A percentile compares a stretch with the other conserved stretches of the same genome.
Evolutionary conservation across 495 filamentous ascomycete species (phyloP).

Genomic region (Chaetomidium leptoderma): DNA sequence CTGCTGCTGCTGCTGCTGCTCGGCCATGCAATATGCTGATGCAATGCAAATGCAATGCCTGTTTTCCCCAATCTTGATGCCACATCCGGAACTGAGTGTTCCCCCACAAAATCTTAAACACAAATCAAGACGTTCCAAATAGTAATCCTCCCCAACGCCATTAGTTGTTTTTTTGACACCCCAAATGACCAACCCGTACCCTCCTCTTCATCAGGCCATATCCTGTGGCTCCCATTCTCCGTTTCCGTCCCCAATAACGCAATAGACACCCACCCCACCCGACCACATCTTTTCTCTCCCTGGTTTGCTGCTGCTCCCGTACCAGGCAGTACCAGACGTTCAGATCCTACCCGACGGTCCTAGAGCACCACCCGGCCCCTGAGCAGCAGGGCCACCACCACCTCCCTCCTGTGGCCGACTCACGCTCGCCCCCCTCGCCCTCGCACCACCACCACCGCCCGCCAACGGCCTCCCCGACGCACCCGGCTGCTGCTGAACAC

Average conservation of each 20-base stretch:
- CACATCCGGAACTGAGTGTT: neutral
- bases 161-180: neutral
- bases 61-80: neutral
- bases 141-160: conserved; percentile 6
- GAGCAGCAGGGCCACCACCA: neutral
- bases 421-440: conserved; percentile 29
- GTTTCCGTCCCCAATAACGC: neutral
- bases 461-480: neutral
- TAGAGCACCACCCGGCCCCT: conserved; percentile 6
- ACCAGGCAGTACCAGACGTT: no score
- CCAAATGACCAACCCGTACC: neutral
- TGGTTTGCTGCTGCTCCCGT: no score
- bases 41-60: neutral
- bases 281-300: neutral
- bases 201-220: neutral
- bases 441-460: no score
- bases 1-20: neutral
- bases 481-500: conserved; percentile 6
- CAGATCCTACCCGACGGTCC: conserved; percentile 19
- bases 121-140: neutral
- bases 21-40: neutral
- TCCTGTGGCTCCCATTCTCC: neutral
- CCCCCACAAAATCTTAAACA: neutral
- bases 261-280: neutral
- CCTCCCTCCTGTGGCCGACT: conserved; percentile 7